Evolutionary conservation across 1,284 basidiomycete genomes (phyloP).

Genomic region (Dichomitus squalens): DNA sequence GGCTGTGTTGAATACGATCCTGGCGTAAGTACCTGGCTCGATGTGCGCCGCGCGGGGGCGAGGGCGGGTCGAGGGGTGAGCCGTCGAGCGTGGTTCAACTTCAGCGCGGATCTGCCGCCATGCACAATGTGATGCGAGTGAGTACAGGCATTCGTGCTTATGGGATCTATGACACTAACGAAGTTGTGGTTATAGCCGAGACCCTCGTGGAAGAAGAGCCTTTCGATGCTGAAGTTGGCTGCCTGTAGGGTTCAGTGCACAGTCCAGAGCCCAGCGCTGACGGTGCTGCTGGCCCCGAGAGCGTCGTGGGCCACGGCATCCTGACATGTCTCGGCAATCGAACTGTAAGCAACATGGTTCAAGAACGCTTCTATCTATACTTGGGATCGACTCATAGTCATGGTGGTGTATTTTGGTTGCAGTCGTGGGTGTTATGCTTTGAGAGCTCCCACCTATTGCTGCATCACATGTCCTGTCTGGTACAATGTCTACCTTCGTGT

Average conservation of each 20-base stretch:
- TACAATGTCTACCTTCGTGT: too few relatives aligned
- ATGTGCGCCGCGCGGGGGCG: slow-evolving; percentile 57
- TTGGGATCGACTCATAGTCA: too few relatives aligned
- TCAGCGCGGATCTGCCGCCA: slow-evolving; percentile 51
- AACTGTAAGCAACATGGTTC: too few relatives aligned
- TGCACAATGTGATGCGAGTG: not conserved
- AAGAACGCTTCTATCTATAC: too few relatives aligned
- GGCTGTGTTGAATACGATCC: slow-evolving; percentile 48
- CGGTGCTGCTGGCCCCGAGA: slow-evolving; percentile 68
- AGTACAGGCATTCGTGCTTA: not conserved
- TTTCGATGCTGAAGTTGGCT: slow-evolving; percentile 37
- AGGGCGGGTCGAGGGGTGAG: slow-evolving; percentile 44
- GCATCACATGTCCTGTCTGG: too few relatives aligned
- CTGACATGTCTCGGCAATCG: too few relatives aligned
- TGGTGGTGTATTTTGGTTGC: too few relatives aligned
- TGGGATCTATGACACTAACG: slow-evolving; percentile 25
- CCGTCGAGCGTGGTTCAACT: slow-evolving; percentile 55
- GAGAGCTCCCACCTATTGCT: too few relatives aligned
- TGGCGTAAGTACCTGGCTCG: slow-evolving; percentile 64
- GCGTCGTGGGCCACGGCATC: too few relatives aligned
- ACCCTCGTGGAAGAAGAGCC: slow-evolving; percentile 44
- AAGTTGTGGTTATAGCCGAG: slow-evolving; percentile 48
- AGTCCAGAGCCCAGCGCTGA: slow-evolving; percentile 69
- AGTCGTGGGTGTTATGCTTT: too few relatives aligned
- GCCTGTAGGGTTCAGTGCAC: slow-evolving; percentile 63